These are phyloP conservation scores for Mrakia blollopis DNA, from an alignment of 768 basidiomycete species.

Conservation along the genomic window DNA sequence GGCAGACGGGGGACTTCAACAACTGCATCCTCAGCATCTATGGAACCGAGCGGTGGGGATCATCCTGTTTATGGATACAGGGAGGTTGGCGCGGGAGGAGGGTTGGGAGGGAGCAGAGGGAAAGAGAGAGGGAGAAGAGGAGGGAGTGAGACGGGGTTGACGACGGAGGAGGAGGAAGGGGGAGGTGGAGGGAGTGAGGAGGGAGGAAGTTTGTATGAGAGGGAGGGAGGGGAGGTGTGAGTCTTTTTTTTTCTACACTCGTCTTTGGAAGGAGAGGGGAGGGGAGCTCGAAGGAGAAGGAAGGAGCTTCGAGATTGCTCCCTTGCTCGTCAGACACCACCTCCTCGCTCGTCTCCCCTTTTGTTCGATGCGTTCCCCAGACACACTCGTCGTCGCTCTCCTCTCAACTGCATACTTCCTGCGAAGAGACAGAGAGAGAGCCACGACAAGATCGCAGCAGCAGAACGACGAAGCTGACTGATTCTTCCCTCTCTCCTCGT, in stretches of 20 bases:
- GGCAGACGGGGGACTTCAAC: too few species aligned
- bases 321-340: not conserved
- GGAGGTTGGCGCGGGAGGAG: not conserved
- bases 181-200: not conserved
- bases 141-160: constrained; percentile 9
- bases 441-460: too few species aligned
- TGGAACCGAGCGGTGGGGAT: not conserved
- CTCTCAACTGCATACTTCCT: too few species aligned
- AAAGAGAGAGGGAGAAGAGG: not conserved
- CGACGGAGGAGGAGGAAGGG: not conserved
- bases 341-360: not conserved
- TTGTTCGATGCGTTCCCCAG: too few species aligned
- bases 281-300: not conserved
- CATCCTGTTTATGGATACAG: not conserved
- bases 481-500: not conserved
- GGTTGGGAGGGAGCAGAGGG: not conserved
- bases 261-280: not conserved
- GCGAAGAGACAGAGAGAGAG: too few species aligned
- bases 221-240: not conserved
- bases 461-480: not conserved
- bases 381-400: too few species aligned
- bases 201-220: not conserved
- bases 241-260: not conserved
- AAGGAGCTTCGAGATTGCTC: constrained; percentile 1
- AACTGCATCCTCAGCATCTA: not conserved